Percentiles rank a stretch among this genome's conserved stretches.
phyloP scores from a whole-genome alignment of 1,139 yeast genomes.

The Nakaseomyces kungkrabaensis region DNA sequence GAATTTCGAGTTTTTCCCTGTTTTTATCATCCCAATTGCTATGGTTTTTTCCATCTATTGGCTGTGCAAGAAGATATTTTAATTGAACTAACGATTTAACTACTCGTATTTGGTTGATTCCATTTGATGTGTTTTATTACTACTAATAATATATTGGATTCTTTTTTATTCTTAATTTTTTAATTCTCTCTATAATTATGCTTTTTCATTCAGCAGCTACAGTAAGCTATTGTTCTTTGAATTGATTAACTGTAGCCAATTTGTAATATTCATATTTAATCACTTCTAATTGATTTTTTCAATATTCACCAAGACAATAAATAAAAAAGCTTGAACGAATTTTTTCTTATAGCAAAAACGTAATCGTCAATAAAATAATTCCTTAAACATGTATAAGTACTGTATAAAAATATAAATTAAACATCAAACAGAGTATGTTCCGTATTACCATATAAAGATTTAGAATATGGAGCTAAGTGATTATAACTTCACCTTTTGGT shows the following conservation, averaged over 20 bases:
- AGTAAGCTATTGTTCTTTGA: too few species aligned
- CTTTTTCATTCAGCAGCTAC: too few species aligned
- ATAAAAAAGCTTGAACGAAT: too few species aligned
- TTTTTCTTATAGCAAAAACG: too few species aligned
- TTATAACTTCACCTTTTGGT: slow-evolving; percentile 22
- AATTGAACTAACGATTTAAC: not conserved
- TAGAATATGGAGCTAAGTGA: slow-evolving; percentile 13
- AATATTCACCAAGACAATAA: not conserved
- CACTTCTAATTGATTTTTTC: not conserved
- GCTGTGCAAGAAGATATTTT: not conserved
- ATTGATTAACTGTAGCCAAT: not conserved
- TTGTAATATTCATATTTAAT: not conserved
- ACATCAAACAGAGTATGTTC: not conserved
- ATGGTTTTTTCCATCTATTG: not conserved
- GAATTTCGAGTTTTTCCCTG: slow-evolving; percentile 9
- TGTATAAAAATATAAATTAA: too few species aligned
- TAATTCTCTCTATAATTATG: too few species aligned
- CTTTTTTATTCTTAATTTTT: not conserved
- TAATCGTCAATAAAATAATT: not conserved
- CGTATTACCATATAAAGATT: not conserved
- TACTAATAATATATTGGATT: not conserved
- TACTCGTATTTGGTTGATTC: too few species aligned
- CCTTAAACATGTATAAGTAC: not conserved
- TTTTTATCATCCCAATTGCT: slow-evolving; percentile 12
- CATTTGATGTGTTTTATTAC: not conserved